Conservation (phyloP, 805 yeast genomes). For the Zygoascus ofunaensis region DNA sequence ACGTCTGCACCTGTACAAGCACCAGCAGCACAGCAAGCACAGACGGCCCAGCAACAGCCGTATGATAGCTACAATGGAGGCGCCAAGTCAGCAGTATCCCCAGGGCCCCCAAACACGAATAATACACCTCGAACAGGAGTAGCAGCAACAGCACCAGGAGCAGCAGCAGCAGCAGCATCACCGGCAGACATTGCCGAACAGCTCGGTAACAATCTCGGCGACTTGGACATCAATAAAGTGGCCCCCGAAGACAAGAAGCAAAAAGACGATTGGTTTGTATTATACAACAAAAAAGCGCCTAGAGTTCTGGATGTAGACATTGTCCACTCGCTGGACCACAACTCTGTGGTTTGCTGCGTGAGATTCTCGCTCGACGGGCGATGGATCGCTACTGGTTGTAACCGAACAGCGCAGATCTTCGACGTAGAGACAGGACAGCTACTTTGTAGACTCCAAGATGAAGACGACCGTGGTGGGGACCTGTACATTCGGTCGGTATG, state of each 20-base stretch:
- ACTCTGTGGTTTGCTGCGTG: constrained; percentile 94
- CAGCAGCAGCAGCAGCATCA: constrained; percentile 14
- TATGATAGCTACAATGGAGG: constrained; percentile 5
- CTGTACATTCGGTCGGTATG: constrained; percentile 91
- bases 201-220: constrained; percentile 34
- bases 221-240: constrained; percentile 69
- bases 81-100: constrained; percentile 13
- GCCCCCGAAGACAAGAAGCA: constrained; percentile 73
- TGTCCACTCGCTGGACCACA: constrained; percentile 83
- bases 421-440: constrained; percentile 86
- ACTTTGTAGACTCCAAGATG: constrained; percentile 80
- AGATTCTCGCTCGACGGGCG: constrained; percentile 86
- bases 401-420: constrained; percentile 89
- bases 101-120: too few relatives aligned
- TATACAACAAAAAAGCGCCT: constrained; percentile 82
- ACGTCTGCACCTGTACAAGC: neutral
- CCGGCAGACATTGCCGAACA: constrained; percentile 12
- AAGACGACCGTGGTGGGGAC: constrained; percentile 65
- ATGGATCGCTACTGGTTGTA: constrained; percentile 93
- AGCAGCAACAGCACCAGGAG: constrained; percentile 8
- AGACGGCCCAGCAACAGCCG: constrained; percentile 2
- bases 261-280: constrained; percentile 73
- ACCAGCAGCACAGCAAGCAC: constrained; percentile 2
- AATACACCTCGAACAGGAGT: constrained; percentile 14
- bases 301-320: constrained; percentile 73